Conservation (phyloP, 2,329 filamentous ascomycete species). For the Ceratocystis cacaofunesta region DNA sequence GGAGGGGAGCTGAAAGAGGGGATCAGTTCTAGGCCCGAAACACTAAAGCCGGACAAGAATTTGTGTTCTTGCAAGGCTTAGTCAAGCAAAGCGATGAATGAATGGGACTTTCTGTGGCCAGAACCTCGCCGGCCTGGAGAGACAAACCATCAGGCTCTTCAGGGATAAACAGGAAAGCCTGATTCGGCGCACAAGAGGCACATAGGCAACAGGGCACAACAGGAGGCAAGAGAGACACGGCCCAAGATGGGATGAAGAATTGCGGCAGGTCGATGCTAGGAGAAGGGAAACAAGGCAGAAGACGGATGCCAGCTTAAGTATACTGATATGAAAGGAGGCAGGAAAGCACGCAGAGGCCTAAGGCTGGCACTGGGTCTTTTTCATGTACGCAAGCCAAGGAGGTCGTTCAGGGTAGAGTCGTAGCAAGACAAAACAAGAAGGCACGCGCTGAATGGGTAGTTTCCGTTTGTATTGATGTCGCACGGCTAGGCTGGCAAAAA, state of each 20-base stretch:
- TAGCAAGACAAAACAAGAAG: neutral
- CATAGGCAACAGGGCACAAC: neutral
- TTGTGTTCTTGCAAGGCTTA: neutral
- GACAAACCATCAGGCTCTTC: no score
- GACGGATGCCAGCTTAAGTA: neutral
- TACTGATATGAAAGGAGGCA: neutral
- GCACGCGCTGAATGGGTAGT: neutral
- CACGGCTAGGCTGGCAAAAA: neutral
- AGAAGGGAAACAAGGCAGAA: neutral
- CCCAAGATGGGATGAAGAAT: neutral
- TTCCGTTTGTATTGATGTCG: neutral
- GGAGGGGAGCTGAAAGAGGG: conserved; percentile 4
- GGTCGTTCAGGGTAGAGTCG: neutral
- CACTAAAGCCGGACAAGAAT: neutral
- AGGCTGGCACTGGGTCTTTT: neutral
- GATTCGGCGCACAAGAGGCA: neutral
- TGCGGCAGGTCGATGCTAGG: neutral
- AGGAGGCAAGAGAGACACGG: neutral
- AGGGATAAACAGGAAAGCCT: no score
- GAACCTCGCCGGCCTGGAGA: neutral
- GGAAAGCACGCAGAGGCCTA: neutral
- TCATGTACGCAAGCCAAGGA: neutral
- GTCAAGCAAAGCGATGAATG: neutral
- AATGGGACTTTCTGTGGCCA: neutral
- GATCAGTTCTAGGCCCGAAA: conserved; percentile 3